These are phyloP conservation scores for Paraconiothyrium sp. DNA, from an alignment of 2,329 filamentous ascomycete genomes.

Conservation along the genomic window DNA sequence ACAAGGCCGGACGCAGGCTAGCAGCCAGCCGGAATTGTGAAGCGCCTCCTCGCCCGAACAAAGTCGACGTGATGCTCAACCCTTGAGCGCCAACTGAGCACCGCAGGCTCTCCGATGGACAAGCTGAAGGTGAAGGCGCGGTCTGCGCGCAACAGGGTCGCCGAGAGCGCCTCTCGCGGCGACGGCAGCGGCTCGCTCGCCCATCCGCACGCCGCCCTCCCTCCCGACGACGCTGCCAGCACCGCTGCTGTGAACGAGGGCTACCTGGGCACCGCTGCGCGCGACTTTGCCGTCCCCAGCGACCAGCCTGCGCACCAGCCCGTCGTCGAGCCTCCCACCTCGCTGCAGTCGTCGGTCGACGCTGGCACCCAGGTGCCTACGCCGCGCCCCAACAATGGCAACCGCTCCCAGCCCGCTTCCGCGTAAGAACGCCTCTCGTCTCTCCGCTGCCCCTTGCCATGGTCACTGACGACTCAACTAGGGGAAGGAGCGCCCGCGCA, in stretches of 20 bases:
- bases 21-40: background rate
- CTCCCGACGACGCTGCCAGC: constrained; percentile 44
- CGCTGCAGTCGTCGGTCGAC: constrained; percentile 48
- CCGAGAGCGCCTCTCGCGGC: constrained; percentile 38
- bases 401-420: constrained; percentile 22
- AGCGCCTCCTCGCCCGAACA: background rate
- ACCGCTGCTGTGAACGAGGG: constrained; percentile 46
- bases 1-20: background rate
- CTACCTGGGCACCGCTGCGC: constrained; percentile 41
- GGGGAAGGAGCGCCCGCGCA: constrained; percentile 24
- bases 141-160: constrained; percentile 45
- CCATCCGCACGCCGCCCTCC: constrained; percentile 39
- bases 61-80: constrained; percentile 2
- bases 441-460: background rate
- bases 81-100: background rate
- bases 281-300: constrained; percentile 41
- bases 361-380: constrained; percentile 42
- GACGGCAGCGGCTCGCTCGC: constrained; percentile 38
- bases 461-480: constrained; percentile 26
- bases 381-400: constrained; percentile 30
- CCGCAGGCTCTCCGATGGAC: constrained; percentile 37
- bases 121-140: constrained; percentile 45
- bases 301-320: constrained; percentile 33
- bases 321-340: constrained; percentile 43
- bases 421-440: constrained; percentile 28